Percentiles rank a stretch among this genome's conserved stretches.
Conservation (phyloP, 2,329 filamentous ascomycete genomes). For the Fusarium camptoceras region DNA sequence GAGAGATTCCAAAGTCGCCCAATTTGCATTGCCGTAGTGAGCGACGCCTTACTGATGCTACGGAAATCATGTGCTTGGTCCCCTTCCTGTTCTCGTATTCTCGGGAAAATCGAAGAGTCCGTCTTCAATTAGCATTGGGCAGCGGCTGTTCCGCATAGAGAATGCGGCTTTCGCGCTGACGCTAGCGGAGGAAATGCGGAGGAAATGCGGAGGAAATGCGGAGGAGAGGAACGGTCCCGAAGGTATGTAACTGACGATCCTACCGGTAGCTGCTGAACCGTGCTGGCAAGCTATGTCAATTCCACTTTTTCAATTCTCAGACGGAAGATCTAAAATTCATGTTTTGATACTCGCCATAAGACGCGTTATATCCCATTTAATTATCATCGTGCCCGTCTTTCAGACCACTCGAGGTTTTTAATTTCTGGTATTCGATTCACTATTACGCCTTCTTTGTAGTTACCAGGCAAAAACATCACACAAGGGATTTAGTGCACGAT, state of each 20-base stretch:
- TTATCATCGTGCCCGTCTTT: neutral
- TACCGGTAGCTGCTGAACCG: neutral
- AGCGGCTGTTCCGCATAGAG: neutral
- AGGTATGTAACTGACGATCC: neutral
- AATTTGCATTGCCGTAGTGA: too few species aligned
- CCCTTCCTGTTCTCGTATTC: neutral
- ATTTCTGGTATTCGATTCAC: neutral
- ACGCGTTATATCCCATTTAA: neutral
- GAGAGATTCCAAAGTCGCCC: too few species aligned
- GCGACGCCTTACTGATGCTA: neutral
- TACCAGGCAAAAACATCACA: neutral
- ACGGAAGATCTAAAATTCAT: neutral
- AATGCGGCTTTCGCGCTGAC: neutral
- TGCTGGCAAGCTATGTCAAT: neutral
- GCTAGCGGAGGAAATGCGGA: neutral
- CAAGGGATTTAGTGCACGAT: neutral
- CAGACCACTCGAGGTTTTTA: neutral
- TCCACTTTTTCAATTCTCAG: neutral
- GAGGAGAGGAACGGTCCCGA: neutral
- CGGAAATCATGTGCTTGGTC: neutral
- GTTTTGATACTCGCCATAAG: neutral
- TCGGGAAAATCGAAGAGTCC: neutral
- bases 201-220: neutral
- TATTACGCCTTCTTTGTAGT: neutral
- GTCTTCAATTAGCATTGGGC: neutral